Conservation (phyloP, 345 rosid genomes). For the Gossypium thurberi region DNA sequence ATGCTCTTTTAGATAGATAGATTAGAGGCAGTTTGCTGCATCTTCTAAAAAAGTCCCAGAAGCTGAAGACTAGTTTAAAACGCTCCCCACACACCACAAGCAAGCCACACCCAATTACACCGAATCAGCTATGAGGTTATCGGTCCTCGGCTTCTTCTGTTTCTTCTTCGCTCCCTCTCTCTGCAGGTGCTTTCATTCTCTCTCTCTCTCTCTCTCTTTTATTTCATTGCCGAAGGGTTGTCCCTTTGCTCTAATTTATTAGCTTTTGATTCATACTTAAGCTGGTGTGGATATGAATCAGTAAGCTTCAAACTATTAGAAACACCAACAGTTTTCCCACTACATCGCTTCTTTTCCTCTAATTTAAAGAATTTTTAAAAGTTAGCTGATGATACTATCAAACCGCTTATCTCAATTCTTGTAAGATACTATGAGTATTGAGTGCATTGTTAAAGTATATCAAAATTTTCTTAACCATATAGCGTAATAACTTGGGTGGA, state of each 20-base stretch:
- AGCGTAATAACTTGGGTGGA: neutral
- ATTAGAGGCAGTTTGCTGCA: no score
- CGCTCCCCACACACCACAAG: neutral
- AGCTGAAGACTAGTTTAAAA: neutral
- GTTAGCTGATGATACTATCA: neutral
- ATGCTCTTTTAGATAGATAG: no score
- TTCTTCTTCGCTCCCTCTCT: slow-evolving; percentile 20
- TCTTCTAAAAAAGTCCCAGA: no score
- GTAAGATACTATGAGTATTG: neutral
- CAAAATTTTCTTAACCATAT: neutral
- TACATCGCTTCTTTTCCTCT: neutral
- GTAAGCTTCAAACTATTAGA: neutral
- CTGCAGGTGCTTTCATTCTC: slow-evolving; percentile 24
- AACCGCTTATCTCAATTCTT: neutral
- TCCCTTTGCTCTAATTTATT: neutral
- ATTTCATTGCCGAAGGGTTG: neutral
- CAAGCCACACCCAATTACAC: neutral
- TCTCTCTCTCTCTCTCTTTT: neutral
- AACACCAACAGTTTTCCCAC: no score
- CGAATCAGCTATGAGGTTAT: slow-evolving; percentile 20
- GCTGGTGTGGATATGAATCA: neutral
- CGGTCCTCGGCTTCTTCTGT: slow-evolving; percentile 11
- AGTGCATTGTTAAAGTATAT: neutral
- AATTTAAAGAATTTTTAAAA: neutral
- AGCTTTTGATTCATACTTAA: neutral